Base-by-base conservation (phyloP, 495 filamentous ascomycete genomes). In the Tuber magnatum region DNA sequence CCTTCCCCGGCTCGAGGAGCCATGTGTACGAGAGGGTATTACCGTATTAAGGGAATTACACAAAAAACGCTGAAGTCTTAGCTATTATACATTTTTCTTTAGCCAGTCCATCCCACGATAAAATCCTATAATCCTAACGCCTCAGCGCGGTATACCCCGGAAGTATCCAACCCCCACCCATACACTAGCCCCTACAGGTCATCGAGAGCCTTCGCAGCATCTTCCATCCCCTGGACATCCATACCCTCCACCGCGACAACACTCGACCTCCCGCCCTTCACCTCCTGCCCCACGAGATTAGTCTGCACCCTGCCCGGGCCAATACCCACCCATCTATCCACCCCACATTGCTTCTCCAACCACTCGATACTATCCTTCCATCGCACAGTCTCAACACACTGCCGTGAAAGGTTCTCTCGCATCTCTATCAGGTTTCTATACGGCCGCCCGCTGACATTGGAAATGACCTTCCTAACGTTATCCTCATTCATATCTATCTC, bases 281-380 rank as follows among this genome's bases (percentile, higher is more conserved):
- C 94, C 83, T 97, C 95, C 83, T 97, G 97, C 0, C 94, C 94
- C 9, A 99, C 95, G 38, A 99, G 84, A 82, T 97, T 97, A 73
- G 93, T 87, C 3, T 94, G 95, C 8, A 99, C 94, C 81, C 97
- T 97, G 2, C 94, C 95, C 0, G 95, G 95, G 3, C 95, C 95
- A 77, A 99, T 92, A 28, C 94, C 95, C 70, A 99, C 87, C 94
- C 94, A 98, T 68, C 93, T 86, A 78, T 89, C 86, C 12, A 98
- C 92, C 74, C 91, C 92, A 80, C 90, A 86, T 75, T 95, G 92
- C 78, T 95, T 90, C 82, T 98, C 93, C 68, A 99, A 85, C 80
- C 94, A 97, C 77, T 89, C 90, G 69, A 98, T 92, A 77, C 91
- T 94, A 70, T 95, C 93, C 90, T 92, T 95, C 95, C 95, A 99